Conservation (phyloP, 305 asterid species). For the Fraxinus platypoda region DNA sequence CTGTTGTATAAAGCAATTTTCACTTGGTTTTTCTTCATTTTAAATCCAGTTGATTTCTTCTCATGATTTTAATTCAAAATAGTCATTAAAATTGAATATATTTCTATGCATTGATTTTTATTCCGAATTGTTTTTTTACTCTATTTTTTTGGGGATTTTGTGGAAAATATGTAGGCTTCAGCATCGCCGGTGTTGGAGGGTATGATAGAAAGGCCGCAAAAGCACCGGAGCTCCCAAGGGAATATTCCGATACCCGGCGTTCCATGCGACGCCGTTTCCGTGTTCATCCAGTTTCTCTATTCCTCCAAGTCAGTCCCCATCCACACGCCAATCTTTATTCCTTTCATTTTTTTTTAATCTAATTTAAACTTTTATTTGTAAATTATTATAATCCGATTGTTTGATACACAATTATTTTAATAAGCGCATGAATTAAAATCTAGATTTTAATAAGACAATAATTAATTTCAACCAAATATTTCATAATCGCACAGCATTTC, state of each 20-base stretch:
- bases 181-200: constrained; percentile 82
- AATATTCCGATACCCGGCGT: constrained; percentile 70
- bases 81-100: neutral
- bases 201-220: constrained; percentile 62
- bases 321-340: constrained; percentile 24
- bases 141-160: neutral
- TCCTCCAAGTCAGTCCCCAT: constrained; percentile 54
- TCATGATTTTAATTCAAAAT: neutral
- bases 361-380: neutral
- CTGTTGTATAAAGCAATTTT: neutral
- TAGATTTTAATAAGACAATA: no score
- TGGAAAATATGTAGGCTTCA: constrained; percentile 45
- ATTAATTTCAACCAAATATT: no score
- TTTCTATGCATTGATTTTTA: neutral
- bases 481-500: no score
- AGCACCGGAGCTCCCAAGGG: constrained; percentile 50
- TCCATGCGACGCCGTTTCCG: constrained; percentile 76
- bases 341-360: neutral
- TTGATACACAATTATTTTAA: neutral
- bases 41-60: neutral
- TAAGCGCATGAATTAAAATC: no score
- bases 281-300: constrained; percentile 62
- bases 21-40: neutral
- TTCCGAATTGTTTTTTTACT: neutral
- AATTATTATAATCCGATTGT: neutral